Conservation (phyloP, 257 asterid species). For the Eustoma russellianum region DNA sequence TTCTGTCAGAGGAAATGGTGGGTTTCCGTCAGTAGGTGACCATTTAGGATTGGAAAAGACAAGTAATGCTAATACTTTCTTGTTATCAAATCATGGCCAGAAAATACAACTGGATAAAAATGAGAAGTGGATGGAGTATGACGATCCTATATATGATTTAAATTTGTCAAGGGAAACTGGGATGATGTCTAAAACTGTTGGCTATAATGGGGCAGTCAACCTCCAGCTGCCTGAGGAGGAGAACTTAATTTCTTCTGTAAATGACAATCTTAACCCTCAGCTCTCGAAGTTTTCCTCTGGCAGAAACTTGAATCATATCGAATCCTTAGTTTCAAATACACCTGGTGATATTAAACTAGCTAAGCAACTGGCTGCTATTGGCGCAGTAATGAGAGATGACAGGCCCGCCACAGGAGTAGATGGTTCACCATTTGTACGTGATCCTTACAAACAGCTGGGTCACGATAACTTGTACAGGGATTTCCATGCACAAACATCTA, state of each 20-base stretch:
- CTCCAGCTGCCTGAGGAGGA: conserved; percentile 63
- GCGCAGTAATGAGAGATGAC: conserved; percentile 34
- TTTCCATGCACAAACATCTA: conserved; percentile 44
- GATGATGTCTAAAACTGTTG: conserved; percentile 29
- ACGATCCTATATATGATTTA: conserved; percentile 28
- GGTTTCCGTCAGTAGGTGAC: conserved; percentile 24
- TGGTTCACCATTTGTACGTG: conserved; percentile 29
- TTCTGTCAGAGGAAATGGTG: conserved; percentile 25
- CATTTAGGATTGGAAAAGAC: conserved; percentile 22
- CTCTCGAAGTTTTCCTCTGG: conserved; percentile 25
- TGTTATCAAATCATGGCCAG: conserved; percentile 34
- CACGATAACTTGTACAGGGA: conserved; percentile 29
- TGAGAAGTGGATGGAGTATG: conserved; percentile 48
- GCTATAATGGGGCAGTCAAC: conserved; percentile 27
- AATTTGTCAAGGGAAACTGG: conserved; percentile 29
- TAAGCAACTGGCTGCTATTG: conserved; percentile 48
- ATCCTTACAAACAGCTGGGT: conserved; percentile 38
- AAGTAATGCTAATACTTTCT: conserved; percentile 16
- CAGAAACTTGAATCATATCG: conserved; percentile 28
- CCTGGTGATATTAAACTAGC: conserved; percentile 25
- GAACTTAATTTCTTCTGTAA: conserved; percentile 37
- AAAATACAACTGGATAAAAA: conserved; percentile 26
- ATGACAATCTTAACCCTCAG: conserved; percentile 34
- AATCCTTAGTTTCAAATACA: conserved; percentile 21
- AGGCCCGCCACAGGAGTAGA: conserved; percentile 32